A percentile compares a stretch with the other conserved stretches of the same genome.
Evolutionary conservation across 2,329 filamentous ascomycete genomes (phyloP).

Genomic region (Ascomycota sp.): DNA sequence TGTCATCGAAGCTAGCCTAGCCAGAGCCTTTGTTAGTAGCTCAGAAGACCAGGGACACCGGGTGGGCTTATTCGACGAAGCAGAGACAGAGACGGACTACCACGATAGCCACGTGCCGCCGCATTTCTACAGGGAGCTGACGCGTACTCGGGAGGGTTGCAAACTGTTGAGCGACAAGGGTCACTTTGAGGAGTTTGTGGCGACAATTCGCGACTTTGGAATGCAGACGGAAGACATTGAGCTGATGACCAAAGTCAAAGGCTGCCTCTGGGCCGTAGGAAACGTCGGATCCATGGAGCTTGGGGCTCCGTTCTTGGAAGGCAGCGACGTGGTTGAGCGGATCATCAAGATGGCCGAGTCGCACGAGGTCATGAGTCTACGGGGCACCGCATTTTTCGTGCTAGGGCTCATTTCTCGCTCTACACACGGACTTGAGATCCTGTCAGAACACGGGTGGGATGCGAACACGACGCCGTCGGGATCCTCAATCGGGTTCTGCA

Average conservation of each 20-base stretch:
- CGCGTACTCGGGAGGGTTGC: conserved; percentile 79
- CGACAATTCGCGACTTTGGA: conserved; percentile 69
- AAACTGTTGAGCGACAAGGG: conserved; percentile 75
- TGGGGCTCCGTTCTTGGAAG: conserved; percentile 80
- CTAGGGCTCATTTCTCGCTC: conserved; percentile 81
- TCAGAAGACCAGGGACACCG: conserved; percentile 33
- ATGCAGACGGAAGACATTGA: conserved; percentile 71
- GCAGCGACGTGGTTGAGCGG: conserved; percentile 64
- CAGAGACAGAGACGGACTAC: conserved; percentile 29
- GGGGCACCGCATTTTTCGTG: conserved; percentile 92
- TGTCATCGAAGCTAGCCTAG: conserved; percentile 85
- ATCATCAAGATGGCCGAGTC: conserved; percentile 75
- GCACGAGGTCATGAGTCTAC: conserved; percentile 74
- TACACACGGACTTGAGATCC: conserved; percentile 72
- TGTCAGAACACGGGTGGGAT: conserved; percentile 81
- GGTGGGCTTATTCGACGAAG: conserved; percentile 36
- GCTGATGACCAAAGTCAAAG: conserved; percentile 79
- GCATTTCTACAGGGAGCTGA: conserved; percentile 91
- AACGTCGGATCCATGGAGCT: conserved; percentile 98
- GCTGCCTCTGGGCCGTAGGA: conserved; percentile 88
- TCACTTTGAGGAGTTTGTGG: conserved; percentile 82
- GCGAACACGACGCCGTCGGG: conserved; percentile 68
- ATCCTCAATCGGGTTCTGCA: conserved; percentile 64
- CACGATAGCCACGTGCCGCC: conserved; percentile 60
- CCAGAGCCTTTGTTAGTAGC: conserved; percentile 55